Conservation (phyloP, 148 eudicot genomes). For the Fagopyrum homotropicum region DNA sequence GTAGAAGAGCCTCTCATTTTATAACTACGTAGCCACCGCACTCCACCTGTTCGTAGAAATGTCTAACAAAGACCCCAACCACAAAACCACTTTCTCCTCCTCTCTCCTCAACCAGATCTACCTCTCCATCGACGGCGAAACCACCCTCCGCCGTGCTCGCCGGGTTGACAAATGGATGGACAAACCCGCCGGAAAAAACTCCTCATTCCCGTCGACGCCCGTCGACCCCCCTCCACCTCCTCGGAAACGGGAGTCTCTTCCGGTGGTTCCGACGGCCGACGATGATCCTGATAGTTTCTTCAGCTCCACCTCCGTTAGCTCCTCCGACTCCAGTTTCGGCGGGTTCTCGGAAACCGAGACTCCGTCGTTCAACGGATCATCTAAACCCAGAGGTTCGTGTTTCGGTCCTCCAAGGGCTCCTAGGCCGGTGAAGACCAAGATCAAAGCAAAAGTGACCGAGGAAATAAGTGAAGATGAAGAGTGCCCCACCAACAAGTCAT, state of each 20-base stretch:
- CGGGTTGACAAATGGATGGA: slow-evolving; percentile 66
- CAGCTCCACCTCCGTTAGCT: slow-evolving; percentile 34
- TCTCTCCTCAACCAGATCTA: slow-evolving; percentile 60
- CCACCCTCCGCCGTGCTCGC: slow-evolving; percentile 34
- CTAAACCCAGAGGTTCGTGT: slow-evolving; percentile 23
- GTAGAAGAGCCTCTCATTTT: too few relatives aligned
- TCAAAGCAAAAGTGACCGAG: neutral
- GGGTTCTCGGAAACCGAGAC: slow-evolving; percentile 47
- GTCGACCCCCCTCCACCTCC: neutral
- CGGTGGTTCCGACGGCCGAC: slow-evolving; percentile 21
- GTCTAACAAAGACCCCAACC: too few relatives aligned
- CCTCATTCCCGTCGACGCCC: neutral
- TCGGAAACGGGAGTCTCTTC: neutral
- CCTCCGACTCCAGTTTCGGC: slow-evolving; percentile 39
- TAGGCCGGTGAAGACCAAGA: slow-evolving; percentile 35
- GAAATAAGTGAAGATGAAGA: neutral
- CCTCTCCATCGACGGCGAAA: slow-evolving; percentile 43
- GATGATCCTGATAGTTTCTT: slow-evolving; percentile 42
- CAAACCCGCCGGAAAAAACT: slow-evolving; percentile 25
- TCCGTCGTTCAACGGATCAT: slow-evolving; percentile 16
- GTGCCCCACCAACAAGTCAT: neutral
- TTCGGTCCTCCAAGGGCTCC: slow-evolving; percentile 22
- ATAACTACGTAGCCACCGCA: too few relatives aligned
- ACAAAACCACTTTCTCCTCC: slow-evolving; percentile 62
- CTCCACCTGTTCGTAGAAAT: too few relatives aligned